Evolutionary conservation across 2,329 filamentous ascomycete species (phyloP).

Genomic region (Aspergillus sp.): DNA sequence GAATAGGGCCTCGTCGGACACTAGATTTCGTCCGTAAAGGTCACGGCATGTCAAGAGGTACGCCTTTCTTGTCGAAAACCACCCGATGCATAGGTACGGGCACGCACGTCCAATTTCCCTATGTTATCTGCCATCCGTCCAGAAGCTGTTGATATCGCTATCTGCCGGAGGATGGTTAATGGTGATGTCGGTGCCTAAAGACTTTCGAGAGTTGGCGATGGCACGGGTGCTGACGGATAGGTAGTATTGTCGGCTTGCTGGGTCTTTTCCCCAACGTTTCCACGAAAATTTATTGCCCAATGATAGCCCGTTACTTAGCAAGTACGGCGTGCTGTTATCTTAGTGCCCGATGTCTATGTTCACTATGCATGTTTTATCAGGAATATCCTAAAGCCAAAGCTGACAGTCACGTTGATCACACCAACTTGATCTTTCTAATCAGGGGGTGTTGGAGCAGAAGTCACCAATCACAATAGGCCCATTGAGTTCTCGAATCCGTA

Average conservation of each 20-base stretch:
- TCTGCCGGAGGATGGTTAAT: neutral
- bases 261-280: neutral
- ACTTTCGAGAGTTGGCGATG: neutral
- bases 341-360: neutral
- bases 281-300: neutral
- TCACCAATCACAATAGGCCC: neutral
- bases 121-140: too few species aligned
- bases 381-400: neutral
- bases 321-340: neutral
- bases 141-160: neutral
- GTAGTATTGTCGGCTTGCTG: neutral
- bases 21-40: neutral
- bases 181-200: neutral
- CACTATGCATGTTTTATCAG: neutral
- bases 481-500: neutral
- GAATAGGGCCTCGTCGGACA: neutral
- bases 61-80: too few species aligned
- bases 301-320: neutral
- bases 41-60: neutral
- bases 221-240: neutral
- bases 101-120: too few species aligned
- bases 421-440: neutral
- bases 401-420: neutral
- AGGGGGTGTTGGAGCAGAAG: neutral
- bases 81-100: too few species aligned